These are phyloP conservation scores for Keqinozyma sinolaborantium DNA, from an alignment of 1,139 yeast species.

Conservation along the genomic window DNA sequence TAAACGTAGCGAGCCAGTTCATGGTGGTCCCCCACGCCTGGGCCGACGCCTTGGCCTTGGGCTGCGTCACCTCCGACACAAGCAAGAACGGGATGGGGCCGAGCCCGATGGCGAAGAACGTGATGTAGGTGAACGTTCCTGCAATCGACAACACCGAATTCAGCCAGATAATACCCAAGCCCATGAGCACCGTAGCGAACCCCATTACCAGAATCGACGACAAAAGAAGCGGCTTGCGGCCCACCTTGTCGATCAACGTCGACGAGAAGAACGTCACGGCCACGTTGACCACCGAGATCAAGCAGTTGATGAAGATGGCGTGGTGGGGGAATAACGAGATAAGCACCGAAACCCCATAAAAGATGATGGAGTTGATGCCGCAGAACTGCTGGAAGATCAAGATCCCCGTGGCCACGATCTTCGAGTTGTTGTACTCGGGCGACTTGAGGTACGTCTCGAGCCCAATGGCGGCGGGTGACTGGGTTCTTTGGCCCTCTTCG, in stretches of 20 bases:
- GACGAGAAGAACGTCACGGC: conserved; percentile 72
- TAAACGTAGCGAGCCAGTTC: conserved; percentile 88
- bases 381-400: conserved; percentile 88
- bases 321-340: conserved; percentile 64
- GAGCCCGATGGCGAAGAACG: conserved; percentile 83
- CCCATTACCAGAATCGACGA: conserved; percentile 72
- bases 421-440: conserved; percentile 52
- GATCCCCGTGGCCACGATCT: conserved; percentile 65
- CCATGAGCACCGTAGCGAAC: conserved; percentile 57
- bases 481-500: conserved; percentile 4
- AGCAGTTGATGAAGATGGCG: conserved; percentile 68
- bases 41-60: conserved; percentile 76
- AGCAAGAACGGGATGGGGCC: conserved; percentile 94
- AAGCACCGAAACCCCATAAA: conserved; percentile 86
- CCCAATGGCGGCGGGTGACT: conserved; percentile 15
- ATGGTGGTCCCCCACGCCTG: conserved; percentile 90
- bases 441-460: conserved; percentile 46
- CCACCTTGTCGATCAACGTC: conserved; percentile 65
- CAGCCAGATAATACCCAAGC: conserved; percentile 56
- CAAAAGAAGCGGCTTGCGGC: conserved; percentile 71
- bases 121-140: conserved; percentile 71
- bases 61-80: conserved; percentile 85
- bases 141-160: conserved; percentile 54
- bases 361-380: conserved; percentile 88
- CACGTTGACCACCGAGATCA: conserved; percentile 71